Evolutionary conservation across 1,284 basidiomycete genomes (phyloP).

Genomic region (Ustilago sp.): DNA sequence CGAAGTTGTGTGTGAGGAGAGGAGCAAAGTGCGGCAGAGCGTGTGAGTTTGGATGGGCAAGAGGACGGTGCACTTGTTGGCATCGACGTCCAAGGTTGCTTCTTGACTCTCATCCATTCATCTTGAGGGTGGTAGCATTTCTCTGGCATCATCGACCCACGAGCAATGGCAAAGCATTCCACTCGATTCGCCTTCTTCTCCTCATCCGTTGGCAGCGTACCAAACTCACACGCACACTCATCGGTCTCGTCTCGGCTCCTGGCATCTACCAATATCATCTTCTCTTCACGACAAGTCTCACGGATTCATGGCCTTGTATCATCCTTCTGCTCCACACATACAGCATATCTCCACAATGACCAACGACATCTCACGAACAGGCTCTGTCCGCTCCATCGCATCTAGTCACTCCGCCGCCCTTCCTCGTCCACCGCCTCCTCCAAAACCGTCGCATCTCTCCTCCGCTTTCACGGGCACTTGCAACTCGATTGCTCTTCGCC

Average conservation of each 20-base stretch:
- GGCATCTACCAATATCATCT: neutral
- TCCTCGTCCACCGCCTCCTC: constrained; percentile 50
- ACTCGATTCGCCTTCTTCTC: neutral
- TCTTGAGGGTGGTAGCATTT: neutral
- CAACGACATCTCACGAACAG: constrained; percentile 17
- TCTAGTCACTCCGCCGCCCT: constrained; percentile 32
- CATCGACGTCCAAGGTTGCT: neutral
- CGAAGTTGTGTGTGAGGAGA: neutral
- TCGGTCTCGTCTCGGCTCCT: neutral
- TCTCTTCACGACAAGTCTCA: neutral
- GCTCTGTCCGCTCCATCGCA: constrained; percentile 25
- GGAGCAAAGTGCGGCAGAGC: neutral
- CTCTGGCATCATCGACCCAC: neutral
- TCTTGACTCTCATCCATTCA: neutral
- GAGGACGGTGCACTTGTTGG: neutral
- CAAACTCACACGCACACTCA: neutral
- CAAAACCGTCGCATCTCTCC: constrained; percentile 57
- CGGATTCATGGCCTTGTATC: no score
- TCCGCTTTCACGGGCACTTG: constrained; percentile 57
- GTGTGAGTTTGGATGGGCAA: neutral
- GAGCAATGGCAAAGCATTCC: neutral
- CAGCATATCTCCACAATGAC: constrained; percentile 9
- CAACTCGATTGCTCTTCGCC: constrained; percentile 55
- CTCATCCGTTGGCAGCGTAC: neutral
- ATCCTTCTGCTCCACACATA: neutral